Conservation (phyloP, 176 grass and related monocot genomes). For the Oryza meridionalis region DNA sequence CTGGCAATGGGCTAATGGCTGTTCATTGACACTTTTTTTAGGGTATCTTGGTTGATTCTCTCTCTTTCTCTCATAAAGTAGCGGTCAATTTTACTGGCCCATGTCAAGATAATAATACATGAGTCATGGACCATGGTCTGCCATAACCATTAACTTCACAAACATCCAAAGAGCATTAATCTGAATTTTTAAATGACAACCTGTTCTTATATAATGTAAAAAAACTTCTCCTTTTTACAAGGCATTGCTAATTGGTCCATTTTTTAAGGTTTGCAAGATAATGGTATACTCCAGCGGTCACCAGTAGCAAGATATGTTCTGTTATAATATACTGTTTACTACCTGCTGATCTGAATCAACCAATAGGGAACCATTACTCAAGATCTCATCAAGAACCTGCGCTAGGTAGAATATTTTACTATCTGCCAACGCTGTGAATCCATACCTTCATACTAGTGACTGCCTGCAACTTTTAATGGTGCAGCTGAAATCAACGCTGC, state of each 20-base stretch:
- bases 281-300: constrained; percentile 5
- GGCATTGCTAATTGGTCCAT: constrained; percentile 39
- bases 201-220: constrained; percentile 26
- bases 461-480: constrained; percentile 19
- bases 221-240: constrained; percentile 8
- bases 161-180: constrained; percentile 50
- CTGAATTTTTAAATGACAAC: constrained; percentile 42
- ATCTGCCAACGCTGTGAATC: neutral
- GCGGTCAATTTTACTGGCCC: constrained; percentile 31
- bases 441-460: constrained; percentile 1
- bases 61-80: constrained; percentile 27
- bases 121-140: constrained; percentile 45
- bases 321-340: constrained; percentile 16
- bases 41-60: constrained; percentile 24
- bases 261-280: constrained; percentile 36
- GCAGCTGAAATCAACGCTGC: constrained; percentile 65
- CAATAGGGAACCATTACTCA: constrained; percentile 22
- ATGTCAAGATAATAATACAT: constrained; percentile 42
- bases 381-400: constrained; percentile 35
- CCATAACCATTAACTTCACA: constrained; percentile 53
- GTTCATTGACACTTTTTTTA: neutral
- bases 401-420: neutral
- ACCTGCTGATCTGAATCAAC: constrained; percentile 37
- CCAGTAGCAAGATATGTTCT: neutral
- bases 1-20: neutral